Percentiles rank a stretch among this genome's conserved stretches.
Conservation (phyloP, 202 grass and related monocot genomes). For the Setaria viridis region DNA sequence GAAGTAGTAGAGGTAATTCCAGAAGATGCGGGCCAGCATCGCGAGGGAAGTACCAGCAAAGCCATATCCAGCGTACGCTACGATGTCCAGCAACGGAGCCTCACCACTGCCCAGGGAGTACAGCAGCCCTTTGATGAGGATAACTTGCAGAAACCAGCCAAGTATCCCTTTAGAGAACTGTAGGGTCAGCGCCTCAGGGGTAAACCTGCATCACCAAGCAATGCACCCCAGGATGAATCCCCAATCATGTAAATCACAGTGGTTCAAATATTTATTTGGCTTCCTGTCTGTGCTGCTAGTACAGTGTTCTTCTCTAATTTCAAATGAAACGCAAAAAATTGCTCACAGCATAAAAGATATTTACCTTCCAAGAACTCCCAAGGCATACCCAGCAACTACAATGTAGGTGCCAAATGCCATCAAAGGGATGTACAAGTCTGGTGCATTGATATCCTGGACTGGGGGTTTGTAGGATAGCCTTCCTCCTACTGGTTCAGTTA, state of each 20-base stretch:
- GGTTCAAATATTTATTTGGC: neutral
- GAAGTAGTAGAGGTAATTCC: conserved; percentile 60
- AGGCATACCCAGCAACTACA: conserved; percentile 61
- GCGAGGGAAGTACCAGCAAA: conserved; percentile 71
- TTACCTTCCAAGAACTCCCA: conserved; percentile 65
- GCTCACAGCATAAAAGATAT: neutral
- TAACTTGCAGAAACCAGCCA: conserved; percentile 75
- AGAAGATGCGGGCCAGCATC: conserved; percentile 68
- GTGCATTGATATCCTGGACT: conserved; percentile 75
- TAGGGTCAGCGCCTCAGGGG: conserved; percentile 69
- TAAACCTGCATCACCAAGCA: conserved; percentile 61
- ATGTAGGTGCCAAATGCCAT: conserved; percentile 77
- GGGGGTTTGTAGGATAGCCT: conserved; percentile 73
- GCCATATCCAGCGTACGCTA: conserved; percentile 78
- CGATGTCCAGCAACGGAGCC: conserved; percentile 67
- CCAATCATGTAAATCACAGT: neutral
- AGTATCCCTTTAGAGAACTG: conserved; percentile 73
- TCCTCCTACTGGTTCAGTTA: conserved; percentile 72
- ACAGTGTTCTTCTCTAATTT: neutral
- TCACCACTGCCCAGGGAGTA: conserved; percentile 70
- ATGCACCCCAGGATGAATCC: conserved; percentile 9
- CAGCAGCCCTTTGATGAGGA: conserved; percentile 71
- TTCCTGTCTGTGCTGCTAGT: neutral
- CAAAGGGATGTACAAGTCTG: conserved; percentile 68
- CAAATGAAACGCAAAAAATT: neutral